Conservation (phyloP, 805 yeast species). For the Starmerella sirachaensis region DNA sequence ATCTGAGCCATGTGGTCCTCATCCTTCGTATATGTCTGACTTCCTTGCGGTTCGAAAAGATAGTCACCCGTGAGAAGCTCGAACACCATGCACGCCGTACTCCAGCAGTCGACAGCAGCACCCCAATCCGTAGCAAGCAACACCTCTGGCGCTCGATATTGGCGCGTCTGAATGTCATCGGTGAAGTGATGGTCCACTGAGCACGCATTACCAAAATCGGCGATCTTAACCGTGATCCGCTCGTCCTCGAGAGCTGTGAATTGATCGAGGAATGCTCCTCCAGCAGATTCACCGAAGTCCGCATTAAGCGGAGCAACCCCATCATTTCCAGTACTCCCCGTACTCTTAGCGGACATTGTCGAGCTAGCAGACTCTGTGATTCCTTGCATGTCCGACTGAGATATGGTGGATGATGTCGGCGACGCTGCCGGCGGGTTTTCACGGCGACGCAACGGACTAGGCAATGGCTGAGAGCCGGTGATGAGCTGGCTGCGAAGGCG, state of each 20-base stretch:
- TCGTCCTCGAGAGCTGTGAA: constrained; percentile 26
- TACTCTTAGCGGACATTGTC: too few relatives aligned
- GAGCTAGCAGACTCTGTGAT: too few relatives aligned
- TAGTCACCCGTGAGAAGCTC: constrained; percentile 92
- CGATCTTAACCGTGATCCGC: constrained; percentile 68
- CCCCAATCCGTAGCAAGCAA: constrained; percentile 82
- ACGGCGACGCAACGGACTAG: constrained; percentile 15
- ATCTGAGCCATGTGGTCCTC: constrained; percentile 96
- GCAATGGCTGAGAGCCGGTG: constrained; percentile 18
- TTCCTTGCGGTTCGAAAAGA: constrained; percentile 69
- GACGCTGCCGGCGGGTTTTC: neutral
- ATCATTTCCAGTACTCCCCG: too few relatives aligned
- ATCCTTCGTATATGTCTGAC: constrained; percentile 59
- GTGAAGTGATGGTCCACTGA: constrained; percentile 72
- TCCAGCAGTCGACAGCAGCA: constrained; percentile 89
- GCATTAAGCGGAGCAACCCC: too few relatives aligned
- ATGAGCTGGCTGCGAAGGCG: neutral
- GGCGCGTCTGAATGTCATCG: constrained; percentile 82
- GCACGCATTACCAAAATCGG: constrained; percentile 89
- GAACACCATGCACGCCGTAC: constrained; percentile 82
- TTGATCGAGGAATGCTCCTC: neutral
- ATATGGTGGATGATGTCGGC: neutral
- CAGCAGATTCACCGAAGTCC: neutral
- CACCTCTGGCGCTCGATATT: constrained; percentile 85
- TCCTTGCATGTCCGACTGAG: too few relatives aligned